Conservation (phyloP, 495 filamentous ascomycete genomes). For the Tuber microsphaerosporum region DNA sequence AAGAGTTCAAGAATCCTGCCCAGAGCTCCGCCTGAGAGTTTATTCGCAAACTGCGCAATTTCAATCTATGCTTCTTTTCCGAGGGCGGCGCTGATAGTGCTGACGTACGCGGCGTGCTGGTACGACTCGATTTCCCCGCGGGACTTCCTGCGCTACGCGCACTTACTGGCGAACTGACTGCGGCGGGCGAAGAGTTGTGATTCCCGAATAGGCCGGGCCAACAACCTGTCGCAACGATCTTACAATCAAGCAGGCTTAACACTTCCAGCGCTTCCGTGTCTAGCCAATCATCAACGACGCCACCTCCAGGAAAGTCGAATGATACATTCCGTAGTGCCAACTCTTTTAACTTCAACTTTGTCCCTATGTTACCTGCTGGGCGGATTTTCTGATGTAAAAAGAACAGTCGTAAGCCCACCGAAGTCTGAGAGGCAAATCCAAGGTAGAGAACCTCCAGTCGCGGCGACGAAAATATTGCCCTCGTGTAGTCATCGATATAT, state of each 20-base stretch:
- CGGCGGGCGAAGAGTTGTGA: not conserved
- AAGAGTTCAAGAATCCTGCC: constrained; percentile 17
- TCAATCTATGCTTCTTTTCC: constrained; percentile 2
- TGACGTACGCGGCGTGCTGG: not conserved
- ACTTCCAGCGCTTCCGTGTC: constrained; percentile 21
- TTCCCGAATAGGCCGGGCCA: not conserved
- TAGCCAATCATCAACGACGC: constrained; percentile 21
- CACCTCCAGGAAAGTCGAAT: constrained; percentile 26
- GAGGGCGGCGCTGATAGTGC: not conserved
- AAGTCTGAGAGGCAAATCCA: not conserved
- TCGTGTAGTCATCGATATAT: constrained; percentile 18
- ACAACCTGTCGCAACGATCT: constrained; percentile 15
- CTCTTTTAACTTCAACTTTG: constrained; percentile 17
- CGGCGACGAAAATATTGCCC: constrained; percentile 16
- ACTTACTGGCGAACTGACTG: not conserved
- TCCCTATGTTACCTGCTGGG: not conserved
- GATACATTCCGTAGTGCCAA: constrained; percentile 22
- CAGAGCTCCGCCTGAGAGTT: constrained; percentile 26
- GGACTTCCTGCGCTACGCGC: not conserved
- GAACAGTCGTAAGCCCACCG: not conserved
- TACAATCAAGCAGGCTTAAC: constrained; percentile 20
- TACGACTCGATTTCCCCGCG: not conserved
- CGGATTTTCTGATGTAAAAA: not conserved
- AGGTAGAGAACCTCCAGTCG: constrained; percentile 1
- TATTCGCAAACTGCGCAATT: constrained; percentile 24